Base-by-base conservation (phyloP, 306 rosid species). In the Begonia loranthoides region DNA sequence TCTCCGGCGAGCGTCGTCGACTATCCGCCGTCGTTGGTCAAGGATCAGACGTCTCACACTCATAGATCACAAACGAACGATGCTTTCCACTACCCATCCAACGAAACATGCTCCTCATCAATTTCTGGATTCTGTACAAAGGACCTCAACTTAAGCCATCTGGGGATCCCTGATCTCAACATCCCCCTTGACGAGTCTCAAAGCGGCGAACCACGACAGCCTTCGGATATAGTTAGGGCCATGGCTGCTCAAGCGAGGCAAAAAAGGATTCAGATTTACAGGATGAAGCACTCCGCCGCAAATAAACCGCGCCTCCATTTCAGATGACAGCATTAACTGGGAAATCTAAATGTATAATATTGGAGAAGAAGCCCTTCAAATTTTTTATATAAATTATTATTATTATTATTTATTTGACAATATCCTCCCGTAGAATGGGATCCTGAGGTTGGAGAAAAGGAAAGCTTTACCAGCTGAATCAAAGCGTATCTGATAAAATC, bases 141-240 rank as follows among this genome's bases (percentile, higher is more conserved):
- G 22, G 33, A 11, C 24, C 49, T 38, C 14, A 14, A 19, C 15
- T 49, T 49, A 56, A 63, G 56, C 21, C 64, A 75, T 28, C 15
- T 4, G 1, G 70, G 64, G 52, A 58, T 79, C 58, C 82, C 76
- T 4, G 94, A 76, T 71, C 75, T 76, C 40, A 76, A 78, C 69
- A 4, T 65, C 13, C 57, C 64, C 0, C 2, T n/a, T 0, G 72
- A 69, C 2, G 74, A 60, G 45, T 8, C 50, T 5, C 19, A 12
- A 17, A 48, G 10, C 5, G 2, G 9, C 62, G 66, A 52, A n/a
- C 34, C 11, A 9, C 21, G 9, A 15, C 77, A 50, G 40, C 63
- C 69, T 62, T 66, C 56, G 2, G 74, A 78, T 65, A 22, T 24
- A 47, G 15, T 15, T 0, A 47, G 19, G 71, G 21, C 48, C 6